Percentiles rank a stretch among this genome's conserved stretches.
These are phyloP conservation scores for Lagenaria siceraria DNA, from an alignment of 306 rosid genomes.

Conservation along the genomic window DNA sequence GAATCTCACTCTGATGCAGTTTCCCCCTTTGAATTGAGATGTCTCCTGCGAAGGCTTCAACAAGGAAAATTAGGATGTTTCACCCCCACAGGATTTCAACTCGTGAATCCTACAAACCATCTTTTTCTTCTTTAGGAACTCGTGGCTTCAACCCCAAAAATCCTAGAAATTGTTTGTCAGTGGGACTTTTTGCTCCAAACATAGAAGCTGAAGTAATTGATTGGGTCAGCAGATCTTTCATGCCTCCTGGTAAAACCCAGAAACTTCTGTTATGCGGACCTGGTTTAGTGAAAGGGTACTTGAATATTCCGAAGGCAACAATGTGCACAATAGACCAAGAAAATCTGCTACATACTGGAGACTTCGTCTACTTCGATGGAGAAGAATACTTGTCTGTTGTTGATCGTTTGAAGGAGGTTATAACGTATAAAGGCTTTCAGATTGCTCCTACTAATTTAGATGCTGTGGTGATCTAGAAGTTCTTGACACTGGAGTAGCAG, in stretches of 20 bases:
- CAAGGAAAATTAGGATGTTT: too few species aligned
- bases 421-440: slow-evolving; percentile 93
- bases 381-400: slow-evolving; percentile 47
- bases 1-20: too few species aligned
- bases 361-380: slow-evolving; percentile 52
- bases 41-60: too few species aligned
- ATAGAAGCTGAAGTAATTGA: slow-evolving; percentile 75
- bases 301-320: slow-evolving; percentile 58
- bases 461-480: slow-evolving; percentile 32
- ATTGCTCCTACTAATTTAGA: slow-evolving; percentile 31
- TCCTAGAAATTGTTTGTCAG: slow-evolving; percentile 39
- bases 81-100: too few species aligned
- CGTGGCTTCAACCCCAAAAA: slow-evolving; percentile 66
- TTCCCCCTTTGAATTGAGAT: too few species aligned
- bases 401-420: slow-evolving; percentile 75
- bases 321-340: slow-evolving; percentile 43
- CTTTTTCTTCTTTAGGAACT: slow-evolving; percentile 26
- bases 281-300: slow-evolving; percentile 61
- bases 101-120: too few species aligned
- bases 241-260: slow-evolving; percentile 62
- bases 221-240: slow-evolving; percentile 34
- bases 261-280: slow-evolving; percentile 88
- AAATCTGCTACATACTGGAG: slow-evolving; percentile 77
- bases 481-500: slow-evolving; percentile 28
- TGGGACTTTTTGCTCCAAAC: slow-evolving; percentile 83